Base-by-base conservation (phyloP, 352 stramenopile genomes). In the Vaucheria bursata region DNA sequence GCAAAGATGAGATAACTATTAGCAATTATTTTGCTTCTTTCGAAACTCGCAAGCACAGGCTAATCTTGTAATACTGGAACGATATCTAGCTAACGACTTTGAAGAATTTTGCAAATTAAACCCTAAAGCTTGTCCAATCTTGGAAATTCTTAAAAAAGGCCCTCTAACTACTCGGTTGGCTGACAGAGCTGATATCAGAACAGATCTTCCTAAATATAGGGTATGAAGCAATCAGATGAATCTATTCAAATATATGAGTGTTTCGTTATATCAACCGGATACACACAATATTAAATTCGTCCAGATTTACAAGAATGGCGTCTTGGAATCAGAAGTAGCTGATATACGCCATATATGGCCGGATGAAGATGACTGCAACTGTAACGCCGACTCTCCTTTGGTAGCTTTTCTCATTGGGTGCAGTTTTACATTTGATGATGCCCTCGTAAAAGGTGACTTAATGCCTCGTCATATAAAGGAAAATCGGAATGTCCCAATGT, bases 381-480 rank as follows among this genome's bases (percentile, higher is more conserved):
- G n/a, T n/a, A n/a, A n/a, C n/a, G n/a, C n/a, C n/a, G n/a, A n/a
- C n/a, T n/a, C n/a, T n/a, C 5, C 5, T 50, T 29, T 73, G 7
- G 88, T 91, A 34, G 87, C 83, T 18, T 93, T 93, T 71, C 79
- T 93, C 33, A 87, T 93, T 64, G 89, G 89, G 49, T 93, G 89
- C 78, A 88, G 78, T 52, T 93, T 93, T 73, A 89, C 83, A 29
- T 91, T 91, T 71, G 89, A 93, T 75, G 87, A 86, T 32, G 86
- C 85, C 0, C 74, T 93, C 1, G 76, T 86, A 65, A 73, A 87
- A 50, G 86, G 85, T 25, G 85, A 85, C 1, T 87, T 93, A 40
- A 82, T 78, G n/a, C 69, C 90, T 7, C 84, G 88, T 40, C 86
- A 86, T 75, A 79, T 88, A n/a, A 77, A 91, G 49, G 75, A 90